A percentile compares a stretch with the other conserved stretches of the same genome.
These are phyloP conservation scores for Paecilomyces dactylethromorphus DNA, from an alignment of 2,329 filamentous ascomycete genomes.

Conservation along the genomic window DNA sequence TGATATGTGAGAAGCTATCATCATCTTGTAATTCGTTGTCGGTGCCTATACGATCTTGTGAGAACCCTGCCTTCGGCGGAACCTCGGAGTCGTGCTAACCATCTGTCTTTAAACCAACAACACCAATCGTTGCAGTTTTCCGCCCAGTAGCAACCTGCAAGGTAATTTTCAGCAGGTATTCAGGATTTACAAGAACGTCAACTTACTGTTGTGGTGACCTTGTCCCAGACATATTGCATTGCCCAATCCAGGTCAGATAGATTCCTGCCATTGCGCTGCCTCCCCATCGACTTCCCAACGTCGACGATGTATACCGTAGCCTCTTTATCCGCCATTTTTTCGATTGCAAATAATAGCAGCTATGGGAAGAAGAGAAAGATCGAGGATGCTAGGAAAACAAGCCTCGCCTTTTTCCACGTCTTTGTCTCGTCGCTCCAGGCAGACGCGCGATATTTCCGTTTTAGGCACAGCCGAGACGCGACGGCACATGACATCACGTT, in stretches of 20 bases:
- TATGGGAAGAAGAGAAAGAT: neutral
- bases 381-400: neutral
- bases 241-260: constrained; percentile 83
- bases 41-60: constrained; percentile 44
- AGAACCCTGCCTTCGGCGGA: neutral
- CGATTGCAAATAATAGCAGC: neutral
- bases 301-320: constrained; percentile 89
- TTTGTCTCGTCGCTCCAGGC: constrained; percentile 19
- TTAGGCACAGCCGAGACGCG: constrained; percentile 26
- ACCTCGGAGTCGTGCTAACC: constrained; percentile 19
- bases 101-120: constrained; percentile 77
- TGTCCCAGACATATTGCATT: constrained; percentile 93
- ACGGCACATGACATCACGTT: constrained; percentile 34
- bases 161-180: neutral
- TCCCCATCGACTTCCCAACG: constrained; percentile 76
- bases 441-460: constrained; percentile 37
- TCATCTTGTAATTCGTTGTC: constrained; percentile 60
- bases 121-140: constrained; percentile 69
- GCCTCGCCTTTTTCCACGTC: neutral
- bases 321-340: constrained; percentile 82
- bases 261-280: constrained; percentile 61
- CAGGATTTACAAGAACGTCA: constrained; percentile 8
- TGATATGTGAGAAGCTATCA: constrained; percentile 74
- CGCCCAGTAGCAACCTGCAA: constrained; percentile 55
- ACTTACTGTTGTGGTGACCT: constrained; percentile 66